phyloP scores from a whole-genome alignment of 495 filamentous ascomycete species.

The Hypoxylon rickii region DNA sequence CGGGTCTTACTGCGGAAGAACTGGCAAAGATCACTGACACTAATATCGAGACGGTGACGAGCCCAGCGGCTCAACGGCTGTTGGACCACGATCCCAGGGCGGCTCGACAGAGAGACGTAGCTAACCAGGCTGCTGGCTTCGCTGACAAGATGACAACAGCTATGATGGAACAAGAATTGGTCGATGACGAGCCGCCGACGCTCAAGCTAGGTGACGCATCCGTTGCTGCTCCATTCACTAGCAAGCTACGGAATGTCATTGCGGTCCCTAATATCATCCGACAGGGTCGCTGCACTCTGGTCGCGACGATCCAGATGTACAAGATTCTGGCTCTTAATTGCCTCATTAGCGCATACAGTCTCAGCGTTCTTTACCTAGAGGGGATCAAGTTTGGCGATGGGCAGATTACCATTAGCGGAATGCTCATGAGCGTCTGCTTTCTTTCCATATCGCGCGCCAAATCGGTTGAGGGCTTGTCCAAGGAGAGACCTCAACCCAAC shows the following conservation, averaged over 20 bases:
- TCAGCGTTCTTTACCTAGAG: slow-evolving; percentile 94
- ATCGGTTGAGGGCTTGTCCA: slow-evolving; percentile 92
- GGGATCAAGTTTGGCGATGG: slow-evolving; percentile 99
- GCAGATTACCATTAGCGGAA: slow-evolving; percentile 97
- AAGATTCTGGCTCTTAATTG: slow-evolving; percentile 99
- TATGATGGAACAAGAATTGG: slow-evolving; percentile 89
- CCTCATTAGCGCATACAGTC: slow-evolving; percentile 95
- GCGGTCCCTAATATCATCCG: slow-evolving; percentile 98
- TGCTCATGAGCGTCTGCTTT: slow-evolving; percentile 99
- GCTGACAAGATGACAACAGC: slow-evolving; percentile 85
- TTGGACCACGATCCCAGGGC: slow-evolving; percentile 60
- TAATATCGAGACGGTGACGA: slow-evolving; percentile 64
- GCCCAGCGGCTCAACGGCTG: slow-evolving; percentile 70
- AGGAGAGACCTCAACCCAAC: slow-evolving; percentile 96
- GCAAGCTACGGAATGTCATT: slow-evolving; percentile 94
- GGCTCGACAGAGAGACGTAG: slow-evolving; percentile 65
- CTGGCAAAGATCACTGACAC: slow-evolving; percentile 48
- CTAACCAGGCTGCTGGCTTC: slow-evolving; percentile 72
- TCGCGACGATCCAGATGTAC: slow-evolving; percentile 99
- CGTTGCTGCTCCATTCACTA: slow-evolving; percentile 95
- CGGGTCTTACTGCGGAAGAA: slow-evolving; percentile 57
- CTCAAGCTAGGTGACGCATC: slow-evolving; percentile 98
- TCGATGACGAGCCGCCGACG: slow-evolving; percentile 88
- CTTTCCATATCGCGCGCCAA: slow-evolving; percentile 93
- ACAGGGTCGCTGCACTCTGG: slow-evolving; percentile 94